phyloP scores from a whole-genome alignment of 148 eudicot genomes.

The Camellia lanceoleosa region DNA sequence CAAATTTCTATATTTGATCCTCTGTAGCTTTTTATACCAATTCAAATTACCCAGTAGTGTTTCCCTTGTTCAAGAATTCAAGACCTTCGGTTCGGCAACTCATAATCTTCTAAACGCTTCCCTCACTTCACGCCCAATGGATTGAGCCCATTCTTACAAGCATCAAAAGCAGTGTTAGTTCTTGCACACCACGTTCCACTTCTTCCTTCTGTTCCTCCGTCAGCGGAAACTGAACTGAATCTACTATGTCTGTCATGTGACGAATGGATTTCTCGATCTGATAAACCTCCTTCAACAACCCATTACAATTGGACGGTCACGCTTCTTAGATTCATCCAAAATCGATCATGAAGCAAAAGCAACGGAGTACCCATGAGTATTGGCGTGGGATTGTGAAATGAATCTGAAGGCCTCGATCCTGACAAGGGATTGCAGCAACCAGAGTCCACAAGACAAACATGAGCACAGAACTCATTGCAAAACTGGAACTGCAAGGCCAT shows the following conservation, averaged over 20 bases:
- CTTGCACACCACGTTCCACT: slow-evolving; percentile 35
- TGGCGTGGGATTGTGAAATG: slow-evolving; percentile 52
- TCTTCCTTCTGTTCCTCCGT: slow-evolving; percentile 47
- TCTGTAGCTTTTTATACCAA: background rate
- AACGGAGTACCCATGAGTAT: slow-evolving; percentile 48
- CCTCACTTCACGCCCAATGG: slow-evolving; percentile 52
- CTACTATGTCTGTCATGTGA: slow-evolving; percentile 53
- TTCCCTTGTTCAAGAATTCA: slow-evolving; percentile 36
- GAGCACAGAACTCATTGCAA: slow-evolving; percentile 50
- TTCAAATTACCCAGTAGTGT: slow-evolving; percentile 17
- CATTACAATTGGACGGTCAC: slow-evolving; percentile 42
- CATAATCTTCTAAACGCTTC: slow-evolving; percentile 61
- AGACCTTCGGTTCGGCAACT: slow-evolving; percentile 56
- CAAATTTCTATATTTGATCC: slow-evolving; percentile 1
- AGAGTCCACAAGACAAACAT: slow-evolving; percentile 60
- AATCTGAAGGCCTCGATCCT: slow-evolving; percentile 53
- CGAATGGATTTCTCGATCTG: slow-evolving; percentile 47
- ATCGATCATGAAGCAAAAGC: slow-evolving; percentile 42
- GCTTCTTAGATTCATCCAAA: slow-evolving; percentile 55
- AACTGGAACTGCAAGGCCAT: slow-evolving; percentile 44
- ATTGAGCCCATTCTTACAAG: slow-evolving; percentile 46
- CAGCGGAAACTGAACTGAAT: slow-evolving; percentile 49
- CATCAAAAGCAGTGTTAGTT: slow-evolving; percentile 37
- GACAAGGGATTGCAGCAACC: slow-evolving; percentile 77
- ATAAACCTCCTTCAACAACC: slow-evolving; percentile 54